Conservation (phyloP, 345 rosid species). For the Citrus medica region DNA sequence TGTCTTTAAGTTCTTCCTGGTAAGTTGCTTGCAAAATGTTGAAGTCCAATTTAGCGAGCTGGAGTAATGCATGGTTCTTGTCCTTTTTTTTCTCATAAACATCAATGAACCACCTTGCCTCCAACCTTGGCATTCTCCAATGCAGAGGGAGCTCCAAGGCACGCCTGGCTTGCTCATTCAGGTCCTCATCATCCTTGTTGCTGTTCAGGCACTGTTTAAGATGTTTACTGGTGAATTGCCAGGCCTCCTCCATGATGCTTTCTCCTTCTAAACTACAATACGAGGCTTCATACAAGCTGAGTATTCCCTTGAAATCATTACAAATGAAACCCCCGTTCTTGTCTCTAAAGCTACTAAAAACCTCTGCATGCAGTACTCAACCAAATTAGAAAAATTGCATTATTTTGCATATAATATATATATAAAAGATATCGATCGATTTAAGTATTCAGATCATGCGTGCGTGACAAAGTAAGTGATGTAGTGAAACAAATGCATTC, state of each 20-base stretch:
- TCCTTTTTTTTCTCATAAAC: conserved; percentile 4
- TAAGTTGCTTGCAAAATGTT: conserved; percentile 17
- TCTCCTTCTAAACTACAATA: too few relatives aligned
- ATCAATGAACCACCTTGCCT: conserved; percentile 21
- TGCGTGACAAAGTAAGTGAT: too few relatives aligned
- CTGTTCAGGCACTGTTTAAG: neutral
- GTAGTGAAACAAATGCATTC: too few relatives aligned
- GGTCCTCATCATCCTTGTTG: neutral
- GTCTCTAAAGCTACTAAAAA: conserved; percentile 7
- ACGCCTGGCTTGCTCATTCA: conserved; percentile 5
- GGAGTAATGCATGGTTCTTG: conserved; percentile 5
- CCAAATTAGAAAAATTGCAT: neutral
- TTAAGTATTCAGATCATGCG: too few relatives aligned
- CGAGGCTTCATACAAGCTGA: too few relatives aligned
- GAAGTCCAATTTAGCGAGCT: conserved; percentile 23
- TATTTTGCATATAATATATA: too few relatives aligned
- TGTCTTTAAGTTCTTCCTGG: conserved; percentile 17
- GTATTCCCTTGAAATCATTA: neutral
- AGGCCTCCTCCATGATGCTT: too few relatives aligned
- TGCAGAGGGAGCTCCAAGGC: conserved; percentile 20
- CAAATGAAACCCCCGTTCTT: conserved; percentile 1
- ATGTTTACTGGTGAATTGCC: neutral
- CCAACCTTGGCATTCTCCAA: conserved; percentile 5
- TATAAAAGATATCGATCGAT: too few relatives aligned
- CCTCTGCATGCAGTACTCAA: neutral